A percentile compares a stretch with the other conserved stretches of the same genome.
These are phyloP conservation scores for Zizania palustris DNA, from an alignment of 202 grass and related monocot species.

Conservation along the genomic window DNA sequence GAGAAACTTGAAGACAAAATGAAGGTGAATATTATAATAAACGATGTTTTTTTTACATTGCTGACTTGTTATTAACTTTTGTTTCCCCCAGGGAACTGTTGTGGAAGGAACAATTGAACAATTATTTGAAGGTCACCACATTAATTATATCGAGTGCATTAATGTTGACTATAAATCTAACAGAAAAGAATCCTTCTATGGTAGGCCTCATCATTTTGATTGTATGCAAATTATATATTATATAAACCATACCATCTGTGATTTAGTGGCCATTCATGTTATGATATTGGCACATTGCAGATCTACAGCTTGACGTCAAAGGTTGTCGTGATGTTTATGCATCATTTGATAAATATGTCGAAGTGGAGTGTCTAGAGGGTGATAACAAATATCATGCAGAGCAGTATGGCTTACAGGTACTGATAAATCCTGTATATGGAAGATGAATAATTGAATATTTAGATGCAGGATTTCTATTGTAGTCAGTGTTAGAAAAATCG, in stretches of 20 bases:
- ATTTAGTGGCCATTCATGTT: conserved; percentile 15
- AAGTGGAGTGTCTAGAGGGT: conserved; percentile 93
- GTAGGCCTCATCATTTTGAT: conserved; percentile 41
- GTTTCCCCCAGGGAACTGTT: conserved; percentile 77
- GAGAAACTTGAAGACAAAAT: conserved; percentile 99
- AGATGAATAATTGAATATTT: conserved; percentile 29
- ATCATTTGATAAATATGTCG: conserved; percentile 98
- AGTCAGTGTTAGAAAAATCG: too few relatives aligned
- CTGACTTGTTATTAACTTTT: conserved; percentile 36
- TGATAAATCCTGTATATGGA: conserved; percentile 19
- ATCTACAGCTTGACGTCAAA: conserved; percentile 98
- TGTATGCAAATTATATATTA: conserved; percentile 26
- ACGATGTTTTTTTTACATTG: conserved; percentile 27
- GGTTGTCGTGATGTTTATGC: conserved; percentile 97
- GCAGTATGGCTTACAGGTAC: conserved; percentile 87
- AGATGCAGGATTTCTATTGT: conserved; percentile 16
- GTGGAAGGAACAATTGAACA: conserved; percentile 96
- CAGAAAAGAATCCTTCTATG: conserved; percentile 95
- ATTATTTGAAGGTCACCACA: conserved; percentile 98
- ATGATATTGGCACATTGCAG: conserved; percentile 58
- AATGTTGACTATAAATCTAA: conserved; percentile 97
- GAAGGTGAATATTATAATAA: conserved; percentile 73
- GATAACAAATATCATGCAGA: conserved; percentile 99
- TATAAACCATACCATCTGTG: conserved; percentile 22
- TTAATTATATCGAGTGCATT: conserved; percentile 98